These are phyloP conservation scores for Inga laurina DNA, from an alignment of 306 rosid species.

Conservation along the genomic window DNA sequence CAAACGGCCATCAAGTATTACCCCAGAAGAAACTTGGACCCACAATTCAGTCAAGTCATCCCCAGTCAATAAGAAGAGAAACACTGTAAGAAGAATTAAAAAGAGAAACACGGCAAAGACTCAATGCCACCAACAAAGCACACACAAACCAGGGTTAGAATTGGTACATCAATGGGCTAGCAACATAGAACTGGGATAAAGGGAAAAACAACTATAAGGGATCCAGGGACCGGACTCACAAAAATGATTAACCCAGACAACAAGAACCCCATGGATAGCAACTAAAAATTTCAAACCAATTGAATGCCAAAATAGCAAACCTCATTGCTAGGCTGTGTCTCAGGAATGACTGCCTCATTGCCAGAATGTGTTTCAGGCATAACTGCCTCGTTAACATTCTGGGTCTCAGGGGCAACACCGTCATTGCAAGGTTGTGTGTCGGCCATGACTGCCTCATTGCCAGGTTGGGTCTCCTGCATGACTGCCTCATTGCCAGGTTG, in stretches of 20 bases:
- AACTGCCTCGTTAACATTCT: background rate
- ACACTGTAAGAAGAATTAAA: background rate
- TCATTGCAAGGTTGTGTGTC: background rate
- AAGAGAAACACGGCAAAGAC: background rate
- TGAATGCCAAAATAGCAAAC: background rate
- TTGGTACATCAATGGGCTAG: background rate
- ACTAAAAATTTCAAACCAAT: background rate
- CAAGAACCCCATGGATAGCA: background rate
- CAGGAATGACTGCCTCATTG: conserved; percentile 18
- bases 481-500: conserved; percentile 15
- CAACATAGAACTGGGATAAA: conserved; percentile 5
- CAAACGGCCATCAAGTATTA: background rate
- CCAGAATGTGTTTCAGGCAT: conserved; percentile 8
- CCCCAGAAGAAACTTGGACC: conserved; percentile 35
- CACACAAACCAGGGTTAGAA: conserved; percentile 26
- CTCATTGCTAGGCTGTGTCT: conserved; percentile 28
- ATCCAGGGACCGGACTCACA: conserved; percentile 31
- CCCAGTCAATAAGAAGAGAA: background rate
- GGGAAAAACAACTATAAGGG: background rate
- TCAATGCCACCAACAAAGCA: conserved; percentile 22
- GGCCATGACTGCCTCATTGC: background rate
- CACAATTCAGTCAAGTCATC: conserved; percentile 24
- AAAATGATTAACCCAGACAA: conserved; percentile 39
- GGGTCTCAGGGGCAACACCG: conserved; percentile 9
- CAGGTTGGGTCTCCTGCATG: conserved; percentile 14